Base-by-base conservation (phyloP, 2,329 filamentous ascomycete genomes). In the Ustilaginoidea virens region DNA sequence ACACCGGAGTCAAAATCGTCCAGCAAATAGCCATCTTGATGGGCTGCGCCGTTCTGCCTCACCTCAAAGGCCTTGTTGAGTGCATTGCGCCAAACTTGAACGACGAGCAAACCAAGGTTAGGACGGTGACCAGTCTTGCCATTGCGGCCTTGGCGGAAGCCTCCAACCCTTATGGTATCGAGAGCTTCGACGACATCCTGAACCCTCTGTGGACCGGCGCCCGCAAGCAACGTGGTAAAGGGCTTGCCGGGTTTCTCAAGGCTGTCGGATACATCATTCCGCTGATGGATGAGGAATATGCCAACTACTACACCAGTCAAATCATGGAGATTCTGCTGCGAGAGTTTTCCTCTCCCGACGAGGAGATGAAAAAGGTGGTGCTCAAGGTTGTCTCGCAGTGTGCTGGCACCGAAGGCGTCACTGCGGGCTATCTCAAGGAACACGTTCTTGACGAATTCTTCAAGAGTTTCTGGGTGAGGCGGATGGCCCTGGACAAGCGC, bases 321-420 rank as follows among this genome's bases (percentile, higher is more conserved):
- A 94, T 98, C 45, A 96, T 98, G 87, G 90, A 96, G 53, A 96
- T 96, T 45, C 61, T 98, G 10, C 71, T 96, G 17, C 75, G 90
- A 44, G 90, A 98, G 49, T 98, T 98, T 47, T 80, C 85, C 5
- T 94, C 87, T 1, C 90, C 90, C 0, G 90, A 98, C 40, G 90
- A 98, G 54, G 90, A 98, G 55, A 98, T 98, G 90, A 98, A 96
- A 60, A 98, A 98, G 61, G 90, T 98, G 1, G 90, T 98, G 6
- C 61, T 98, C 33, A 96, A 96, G 56, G 90, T 98, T 17, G 75
- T 98, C 11, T 94, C 86, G 12, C 90, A 98, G 48, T 96, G 90
- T 48, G 82, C 90, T 6, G 79, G 79, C 41, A 96, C 87, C 3
- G 80, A 92, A 47, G 90, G 90, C 57, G 90, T 98, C 17, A 96